Conservation (phyloP, 192 early-diverging fungal species). For the Powellomyces hirtus region DNA sequence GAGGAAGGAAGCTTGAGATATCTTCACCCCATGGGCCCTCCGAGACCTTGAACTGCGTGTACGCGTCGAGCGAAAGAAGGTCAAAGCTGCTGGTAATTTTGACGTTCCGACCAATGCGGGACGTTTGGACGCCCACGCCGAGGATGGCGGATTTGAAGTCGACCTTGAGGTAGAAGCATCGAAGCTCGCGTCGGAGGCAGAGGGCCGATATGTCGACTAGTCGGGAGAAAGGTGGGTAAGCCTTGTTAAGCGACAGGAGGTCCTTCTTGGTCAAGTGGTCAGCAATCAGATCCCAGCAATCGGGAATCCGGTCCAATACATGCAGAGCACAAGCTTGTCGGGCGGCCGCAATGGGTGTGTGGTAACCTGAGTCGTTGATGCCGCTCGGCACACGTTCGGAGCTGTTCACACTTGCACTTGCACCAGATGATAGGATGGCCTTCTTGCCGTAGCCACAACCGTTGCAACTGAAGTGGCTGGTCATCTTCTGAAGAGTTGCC, state of each 20-base stretch:
- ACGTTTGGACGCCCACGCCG: constrained; percentile 20
- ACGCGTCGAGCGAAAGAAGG: constrained; percentile 17
- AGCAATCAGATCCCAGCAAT: constrained; percentile 10
- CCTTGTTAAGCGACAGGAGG: not conserved
- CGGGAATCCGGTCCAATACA: constrained; percentile 1
- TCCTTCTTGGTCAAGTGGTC: constrained; percentile 16
- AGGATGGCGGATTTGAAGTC: constrained; percentile 14
- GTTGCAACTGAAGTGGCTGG: constrained; percentile 8
- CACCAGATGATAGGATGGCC: not conserved
- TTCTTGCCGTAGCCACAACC: constrained; percentile 8
- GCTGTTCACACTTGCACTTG: not conserved
- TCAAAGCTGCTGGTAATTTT: constrained; percentile 24
- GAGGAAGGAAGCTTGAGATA: constrained; percentile 15
- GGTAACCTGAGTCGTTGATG: not conserved
- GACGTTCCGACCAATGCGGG: constrained; percentile 7
- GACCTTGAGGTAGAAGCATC: constrained; percentile 17
- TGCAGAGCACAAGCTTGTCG: not conserved
- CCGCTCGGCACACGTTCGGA: not conserved
- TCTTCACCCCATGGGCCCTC: constrained; percentile 17
- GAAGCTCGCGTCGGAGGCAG: constrained; percentile 1
- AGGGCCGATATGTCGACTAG: constrained; percentile 8
- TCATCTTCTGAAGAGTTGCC: not conserved
- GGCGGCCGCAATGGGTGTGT: not conserved
- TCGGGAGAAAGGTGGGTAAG: not conserved
- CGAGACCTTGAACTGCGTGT: not conserved